Percentiles rank a stretch among this genome's conserved stretches.
phyloP scores from a whole-genome alignment of 208 protist species.

The Leishmania mexicana region DNA sequence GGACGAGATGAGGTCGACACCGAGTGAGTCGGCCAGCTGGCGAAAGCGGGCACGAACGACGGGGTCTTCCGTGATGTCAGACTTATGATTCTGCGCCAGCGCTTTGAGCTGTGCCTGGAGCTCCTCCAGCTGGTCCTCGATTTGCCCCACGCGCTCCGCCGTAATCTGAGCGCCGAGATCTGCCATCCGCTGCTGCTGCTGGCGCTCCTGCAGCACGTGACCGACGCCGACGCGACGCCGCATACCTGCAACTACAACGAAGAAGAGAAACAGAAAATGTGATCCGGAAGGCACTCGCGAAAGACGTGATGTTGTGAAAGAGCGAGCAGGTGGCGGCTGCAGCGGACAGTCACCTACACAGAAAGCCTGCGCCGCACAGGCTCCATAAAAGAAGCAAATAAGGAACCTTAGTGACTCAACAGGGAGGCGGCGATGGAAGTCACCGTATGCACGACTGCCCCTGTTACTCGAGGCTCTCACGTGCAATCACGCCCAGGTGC shows the following conservation, averaged over 20 bases:
- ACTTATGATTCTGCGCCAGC: constrained; percentile 64
- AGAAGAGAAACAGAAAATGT: neutral
- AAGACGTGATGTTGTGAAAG: too few relatives aligned
- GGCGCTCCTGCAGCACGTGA: constrained; percentile 74
- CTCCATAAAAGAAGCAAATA: neutral
- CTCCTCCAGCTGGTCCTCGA: constrained; percentile 80
- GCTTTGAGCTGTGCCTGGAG: constrained; percentile 66
- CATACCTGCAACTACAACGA: constrained; percentile 25
- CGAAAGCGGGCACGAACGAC: constrained; percentile 85
- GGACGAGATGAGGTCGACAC: constrained; percentile 86
- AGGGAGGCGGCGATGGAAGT: neutral
- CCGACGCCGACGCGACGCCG: constrained; percentile 83
- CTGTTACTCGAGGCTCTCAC: neutral
- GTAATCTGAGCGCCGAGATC: constrained; percentile 87
- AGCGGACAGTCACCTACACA: neutral
- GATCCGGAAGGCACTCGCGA: neutral
- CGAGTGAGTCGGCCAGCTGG: constrained; percentile 87
- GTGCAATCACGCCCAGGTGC: neutral
- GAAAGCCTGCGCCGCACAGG: neutral
- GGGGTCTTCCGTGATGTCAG: constrained; percentile 80
- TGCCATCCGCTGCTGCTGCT: constrained; percentile 82
- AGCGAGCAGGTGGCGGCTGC: neutral
- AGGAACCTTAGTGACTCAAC: neutral
- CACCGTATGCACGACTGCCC: neutral
- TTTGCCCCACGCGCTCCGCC: constrained; percentile 74